Evolutionary conservation across 208 protist genomes (phyloP).

Genomic region (Wallacemonas sp.): DNA sequence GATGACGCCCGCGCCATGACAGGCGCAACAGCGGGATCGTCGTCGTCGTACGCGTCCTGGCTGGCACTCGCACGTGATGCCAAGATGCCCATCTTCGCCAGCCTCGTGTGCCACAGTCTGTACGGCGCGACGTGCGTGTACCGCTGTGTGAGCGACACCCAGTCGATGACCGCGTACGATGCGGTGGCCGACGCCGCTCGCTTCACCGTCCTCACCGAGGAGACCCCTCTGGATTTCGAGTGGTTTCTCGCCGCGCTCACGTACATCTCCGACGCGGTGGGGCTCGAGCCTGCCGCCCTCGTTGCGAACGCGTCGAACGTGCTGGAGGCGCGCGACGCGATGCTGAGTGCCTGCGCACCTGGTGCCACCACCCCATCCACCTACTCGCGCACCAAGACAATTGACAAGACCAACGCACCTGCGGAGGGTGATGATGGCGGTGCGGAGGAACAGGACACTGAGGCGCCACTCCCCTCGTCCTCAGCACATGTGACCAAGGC

Average conservation of each 20-base stretch:
- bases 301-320: conserved; percentile 11
- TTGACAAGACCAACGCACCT: too few relatives aligned
- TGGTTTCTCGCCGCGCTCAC: conserved; percentile 14
- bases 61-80: not conserved
- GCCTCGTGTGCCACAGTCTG: conserved; percentile 3
- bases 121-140: not conserved
- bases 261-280: conserved; percentile 5
- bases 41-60: not conserved
- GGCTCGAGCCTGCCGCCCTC: not conserved
- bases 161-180: not conserved
- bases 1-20: not conserved
- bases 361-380: not conserved
- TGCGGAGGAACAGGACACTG: too few relatives aligned
- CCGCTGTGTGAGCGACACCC: conserved; percentile 10
- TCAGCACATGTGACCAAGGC: not conserved
- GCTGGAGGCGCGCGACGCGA: conserved; percentile 7
- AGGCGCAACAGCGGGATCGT: not conserved
- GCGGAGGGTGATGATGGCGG: too few relatives aligned
- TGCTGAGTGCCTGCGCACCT: conserved; percentile 2
- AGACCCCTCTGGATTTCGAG: conserved; percentile 5
- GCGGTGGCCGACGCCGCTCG: not conserved
- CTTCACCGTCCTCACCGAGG: not conserved
- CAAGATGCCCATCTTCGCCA: conserved; percentile 1
- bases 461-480: not conserved
- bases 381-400: too few relatives aligned